These are phyloP conservation scores for Pichia sp. DNA, from an alignment of 1,139 yeast species.

Conservation along the genomic window DNA sequence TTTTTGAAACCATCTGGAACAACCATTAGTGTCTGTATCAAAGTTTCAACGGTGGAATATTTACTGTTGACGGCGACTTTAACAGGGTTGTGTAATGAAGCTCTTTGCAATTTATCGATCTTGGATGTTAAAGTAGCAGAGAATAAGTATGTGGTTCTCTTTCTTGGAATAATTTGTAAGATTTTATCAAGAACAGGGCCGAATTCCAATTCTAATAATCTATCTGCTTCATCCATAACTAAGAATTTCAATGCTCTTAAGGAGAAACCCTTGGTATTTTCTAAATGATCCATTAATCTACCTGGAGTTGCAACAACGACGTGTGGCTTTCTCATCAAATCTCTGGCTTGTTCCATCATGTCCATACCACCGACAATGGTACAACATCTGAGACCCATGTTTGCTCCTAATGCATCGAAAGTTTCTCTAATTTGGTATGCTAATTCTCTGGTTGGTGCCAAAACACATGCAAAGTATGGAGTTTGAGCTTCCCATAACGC, in stretches of 20 bases:
- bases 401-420: constrained; percentile 87
- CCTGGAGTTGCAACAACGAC: constrained; percentile 97
- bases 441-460: constrained; percentile 98
- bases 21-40: constrained; percentile 86
- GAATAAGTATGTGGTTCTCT: constrained; percentile 83
- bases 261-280: constrained; percentile 90
- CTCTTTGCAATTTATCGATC: constrained; percentile 92
- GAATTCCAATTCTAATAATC: constrained; percentile 93
- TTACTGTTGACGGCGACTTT: constrained; percentile 86
- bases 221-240: constrained; percentile 97
- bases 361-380: constrained; percentile 99
- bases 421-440: constrained; percentile 95
- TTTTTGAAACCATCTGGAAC: constrained; percentile 93
- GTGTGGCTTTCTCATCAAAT: constrained; percentile 91
- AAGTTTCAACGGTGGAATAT: constrained; percentile 90
- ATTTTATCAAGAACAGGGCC: constrained; percentile 93
- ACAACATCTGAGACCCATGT: constrained; percentile 85
- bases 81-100: constrained; percentile 86
- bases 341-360: constrained; percentile 96
- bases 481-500: constrained; percentile 89
- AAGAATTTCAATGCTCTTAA: constrained; percentile 75
- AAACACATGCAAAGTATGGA: constrained; percentile 84
- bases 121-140: constrained; percentile 97
- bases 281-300: constrained; percentile 91
- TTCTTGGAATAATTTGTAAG: constrained; percentile 78